Percentiles rank a stretch among this genome's conserved stretches.
Evolutionary conservation across 768 basidiomycete species (phyloP).

Genomic region (Lyophyllum decastes): DNA sequence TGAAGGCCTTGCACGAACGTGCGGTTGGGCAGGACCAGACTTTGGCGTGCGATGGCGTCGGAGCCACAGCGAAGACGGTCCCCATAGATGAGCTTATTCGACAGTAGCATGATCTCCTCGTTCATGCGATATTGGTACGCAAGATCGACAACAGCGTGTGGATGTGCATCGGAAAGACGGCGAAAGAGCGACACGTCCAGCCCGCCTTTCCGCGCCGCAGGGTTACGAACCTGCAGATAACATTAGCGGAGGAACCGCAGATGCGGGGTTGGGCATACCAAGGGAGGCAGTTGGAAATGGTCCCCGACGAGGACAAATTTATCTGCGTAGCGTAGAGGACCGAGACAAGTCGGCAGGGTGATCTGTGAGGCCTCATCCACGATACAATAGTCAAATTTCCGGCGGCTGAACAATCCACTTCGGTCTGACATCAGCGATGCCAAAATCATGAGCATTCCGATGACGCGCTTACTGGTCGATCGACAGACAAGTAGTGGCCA

Average conservation of each 20-base stretch:
- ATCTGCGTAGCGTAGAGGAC: constrained; percentile 87
- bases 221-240: constrained; percentile 70
- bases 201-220: constrained; percentile 78
- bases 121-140: constrained; percentile 96
- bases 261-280: constrained; percentile 49
- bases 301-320: constrained; percentile 96
- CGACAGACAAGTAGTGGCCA: constrained; percentile 93
- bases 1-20: constrained; percentile 49
- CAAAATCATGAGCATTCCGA: not conserved
- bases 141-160: constrained; percentile 82
- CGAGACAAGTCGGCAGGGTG: constrained; percentile 92
- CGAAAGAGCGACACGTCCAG: constrained; percentile 91
- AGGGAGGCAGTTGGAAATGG: constrained; percentile 94
- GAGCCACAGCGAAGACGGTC: constrained; percentile 80
- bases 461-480: constrained; percentile 80
- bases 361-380: constrained; percentile 99
- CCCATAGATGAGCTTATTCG: constrained; percentile 84
- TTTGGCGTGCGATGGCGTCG: constrained; percentile 62
- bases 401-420: constrained; percentile 81
- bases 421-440: not conserved
- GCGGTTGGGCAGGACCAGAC: constrained; percentile 53
- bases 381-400: constrained; percentile 94
- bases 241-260: not conserved
- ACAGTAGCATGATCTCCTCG: constrained; percentile 89
- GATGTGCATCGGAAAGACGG: constrained; percentile 84